phyloP scores from a whole-genome alignment of 345 rosid species.

The Lepidium aucheri region DNA sequence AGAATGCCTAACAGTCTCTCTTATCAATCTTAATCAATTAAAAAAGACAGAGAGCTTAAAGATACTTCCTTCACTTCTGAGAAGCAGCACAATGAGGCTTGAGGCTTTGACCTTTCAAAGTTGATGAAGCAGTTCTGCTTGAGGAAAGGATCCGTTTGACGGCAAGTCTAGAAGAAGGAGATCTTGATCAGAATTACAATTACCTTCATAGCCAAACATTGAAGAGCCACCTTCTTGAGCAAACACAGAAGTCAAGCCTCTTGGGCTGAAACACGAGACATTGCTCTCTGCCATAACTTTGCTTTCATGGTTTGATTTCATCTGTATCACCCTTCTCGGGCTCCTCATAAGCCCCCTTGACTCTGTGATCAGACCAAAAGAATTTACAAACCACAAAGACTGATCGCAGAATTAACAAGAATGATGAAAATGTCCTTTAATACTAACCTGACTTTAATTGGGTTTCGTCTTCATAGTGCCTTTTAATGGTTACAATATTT shows the following conservation, averaged over 20 bases:
- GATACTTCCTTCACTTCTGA: not conserved
- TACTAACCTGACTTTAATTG: constrained; percentile 56
- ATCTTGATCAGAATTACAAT: constrained; percentile 67
- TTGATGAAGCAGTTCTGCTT: constrained; percentile 76
- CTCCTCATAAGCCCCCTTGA: constrained; percentile 49
- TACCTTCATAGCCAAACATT: constrained; percentile 35
- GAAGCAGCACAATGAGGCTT: constrained; percentile 6
- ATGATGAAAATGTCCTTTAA: not conserved
- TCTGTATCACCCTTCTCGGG: constrained; percentile 48
- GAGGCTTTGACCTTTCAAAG: constrained; percentile 18
- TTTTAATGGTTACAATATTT: constrained; percentile 35
- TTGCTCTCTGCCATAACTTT: constrained; percentile 55
- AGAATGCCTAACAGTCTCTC: constrained; percentile 11
- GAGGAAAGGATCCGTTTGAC: constrained; percentile 70
- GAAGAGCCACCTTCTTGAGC: constrained; percentile 33
- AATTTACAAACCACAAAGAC: constrained; percentile 8
- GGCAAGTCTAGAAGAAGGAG: constrained; percentile 76
- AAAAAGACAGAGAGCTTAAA: not conserved
- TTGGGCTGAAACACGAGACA: constrained; percentile 64
- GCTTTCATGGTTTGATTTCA: constrained; percentile 47
- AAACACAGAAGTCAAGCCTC: constrained; percentile 64
- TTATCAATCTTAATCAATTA: constrained; percentile 11
- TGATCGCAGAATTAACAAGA: constrained; percentile 1
- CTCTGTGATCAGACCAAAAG: constrained; percentile 33
- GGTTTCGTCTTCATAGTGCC: constrained; percentile 40